Conservation (phyloP, 2,329 filamentous ascomycete genomes). For the Biscogniauxia mediterranea region DNA sequence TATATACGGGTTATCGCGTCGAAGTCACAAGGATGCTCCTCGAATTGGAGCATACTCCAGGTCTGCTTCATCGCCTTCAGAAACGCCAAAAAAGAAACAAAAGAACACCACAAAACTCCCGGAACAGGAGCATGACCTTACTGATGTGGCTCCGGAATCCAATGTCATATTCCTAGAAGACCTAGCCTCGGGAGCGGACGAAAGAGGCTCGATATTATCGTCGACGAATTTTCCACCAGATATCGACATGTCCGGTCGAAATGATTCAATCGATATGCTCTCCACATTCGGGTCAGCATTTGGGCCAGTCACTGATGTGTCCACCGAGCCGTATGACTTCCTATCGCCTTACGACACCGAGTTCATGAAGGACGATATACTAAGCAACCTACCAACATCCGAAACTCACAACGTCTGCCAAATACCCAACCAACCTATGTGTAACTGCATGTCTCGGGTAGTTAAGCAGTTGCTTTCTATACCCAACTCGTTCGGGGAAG, state of each 20-base stretch:
- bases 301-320: too few species aligned
- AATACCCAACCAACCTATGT: not conserved
- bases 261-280: too few species aligned
- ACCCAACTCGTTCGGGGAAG: not conserved
- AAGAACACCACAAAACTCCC: not conserved
- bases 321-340: too few species aligned
- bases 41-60: not conserved
- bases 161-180: too few species aligned
- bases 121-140: not conserved
- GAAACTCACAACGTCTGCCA: not conserved
- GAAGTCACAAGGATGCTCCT: constrained; percentile 4
- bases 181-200: too few species aligned
- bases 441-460: not conserved
- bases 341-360: too few species aligned
- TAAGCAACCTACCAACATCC: not conserved
- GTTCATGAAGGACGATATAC: not conserved
- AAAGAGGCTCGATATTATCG: too few species aligned
- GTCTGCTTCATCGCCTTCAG: too few species aligned
- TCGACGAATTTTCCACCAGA: too few species aligned
- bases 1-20: constrained; percentile 7
- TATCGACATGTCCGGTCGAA: too few species aligned
- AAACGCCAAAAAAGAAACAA: not conserved
- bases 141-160: too few species aligned
- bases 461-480: constrained; percentile 1
- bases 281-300: too few species aligned